phyloP scores from a whole-genome alignment of 768 basidiomycete species.

The Kwoniella sp. region DNA sequence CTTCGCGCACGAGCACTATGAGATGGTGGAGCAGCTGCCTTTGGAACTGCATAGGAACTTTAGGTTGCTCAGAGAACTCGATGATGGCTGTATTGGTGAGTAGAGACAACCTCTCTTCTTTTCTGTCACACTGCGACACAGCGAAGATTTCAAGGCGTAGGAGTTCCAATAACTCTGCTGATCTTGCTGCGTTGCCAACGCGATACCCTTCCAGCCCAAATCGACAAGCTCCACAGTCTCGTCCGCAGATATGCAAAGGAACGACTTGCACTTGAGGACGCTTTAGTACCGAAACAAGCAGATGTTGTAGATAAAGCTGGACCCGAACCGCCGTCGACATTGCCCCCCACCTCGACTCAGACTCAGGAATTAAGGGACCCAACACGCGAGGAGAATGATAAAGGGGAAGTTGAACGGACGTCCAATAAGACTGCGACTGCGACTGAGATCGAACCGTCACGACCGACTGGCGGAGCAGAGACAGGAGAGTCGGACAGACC shows the following conservation, averaged over 20 bases:
- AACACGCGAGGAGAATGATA: too few species aligned
- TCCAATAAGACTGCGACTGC: too few species aligned
- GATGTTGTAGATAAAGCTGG: too few species aligned
- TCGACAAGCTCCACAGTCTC: slow-evolving; percentile 37
- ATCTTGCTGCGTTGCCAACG: not conserved
- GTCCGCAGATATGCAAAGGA: slow-evolving; percentile 37
- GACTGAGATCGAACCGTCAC: too few species aligned
- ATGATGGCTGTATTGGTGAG: slow-evolving; percentile 52
- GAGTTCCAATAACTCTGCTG: not conserved
- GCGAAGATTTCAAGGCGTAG: not conserved
- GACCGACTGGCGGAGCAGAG: too few species aligned
- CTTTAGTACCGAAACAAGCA: too few species aligned
- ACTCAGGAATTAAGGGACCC: too few species aligned
- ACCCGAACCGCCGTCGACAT: not conserved
- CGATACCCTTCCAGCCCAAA: slow-evolving; percentile 36
- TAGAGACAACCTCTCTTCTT: not conserved
- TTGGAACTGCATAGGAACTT: slow-evolving; percentile 56
- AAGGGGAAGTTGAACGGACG: too few species aligned
- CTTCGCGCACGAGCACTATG: slow-evolving; percentile 51
- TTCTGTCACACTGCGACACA: not conserved
- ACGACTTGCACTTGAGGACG: slow-evolving; percentile 9
- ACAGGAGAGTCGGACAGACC: too few species aligned
- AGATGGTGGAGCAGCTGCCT: slow-evolving; percentile 56
- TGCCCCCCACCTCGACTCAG: not conserved
- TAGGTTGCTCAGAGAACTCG: slow-evolving; percentile 53